Base-by-base conservation (phyloP, 805 yeast genomes). In the Torulaspora quercuum region DNA sequence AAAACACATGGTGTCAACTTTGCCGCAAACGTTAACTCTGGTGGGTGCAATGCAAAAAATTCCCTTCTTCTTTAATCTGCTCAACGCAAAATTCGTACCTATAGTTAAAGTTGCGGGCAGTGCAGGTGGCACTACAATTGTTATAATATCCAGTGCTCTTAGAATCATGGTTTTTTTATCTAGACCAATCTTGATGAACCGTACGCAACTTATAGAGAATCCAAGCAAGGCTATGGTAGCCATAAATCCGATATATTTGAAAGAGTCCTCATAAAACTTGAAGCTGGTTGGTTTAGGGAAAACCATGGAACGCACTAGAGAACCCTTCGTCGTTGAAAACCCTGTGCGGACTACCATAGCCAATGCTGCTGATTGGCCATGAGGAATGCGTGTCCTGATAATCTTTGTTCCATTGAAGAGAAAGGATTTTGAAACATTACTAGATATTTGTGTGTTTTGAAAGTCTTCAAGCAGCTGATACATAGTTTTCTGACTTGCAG, bases 41-140 rank as follows among this genome's bases (percentile, higher is more conserved):
- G 92, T 85, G 2, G 99, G 98, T 2, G 96, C 78, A 38, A 90
- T 90, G 60, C 98, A 92, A 51, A 80, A 92, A 1, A 94, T 80
- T 25, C 74, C 67, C 42, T 75, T 73, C 42, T 71, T 64, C 44
- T 86, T 78, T 44, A 92, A 67, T 44, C 97, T 70, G 19, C 78
- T 69, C 16, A 92, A 63, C 0, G 98, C 95, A 67, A 92, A 89
- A 47, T 90, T 86, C 0, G 97, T 89, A 12, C 98, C 99, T 42
- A 92, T 90, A 0, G 98, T 88, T 43, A 92, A 67, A 0, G 99
- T 92, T 0, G 98, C 98, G 0, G 99, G 99, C 29, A 92, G 70
- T 0, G 98, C 98, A 1, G 99, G 99, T 1, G 99, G 99, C 1
- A 92, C 96, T 5, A 92, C 98, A 57, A 92, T 88, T 0, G 99